A percentile compares a stretch with the other conserved stretches of the same genome.
Evolutionary conservation across 257 asterid genomes (phyloP).

Genomic region (Forsythia viridissima): DNA sequence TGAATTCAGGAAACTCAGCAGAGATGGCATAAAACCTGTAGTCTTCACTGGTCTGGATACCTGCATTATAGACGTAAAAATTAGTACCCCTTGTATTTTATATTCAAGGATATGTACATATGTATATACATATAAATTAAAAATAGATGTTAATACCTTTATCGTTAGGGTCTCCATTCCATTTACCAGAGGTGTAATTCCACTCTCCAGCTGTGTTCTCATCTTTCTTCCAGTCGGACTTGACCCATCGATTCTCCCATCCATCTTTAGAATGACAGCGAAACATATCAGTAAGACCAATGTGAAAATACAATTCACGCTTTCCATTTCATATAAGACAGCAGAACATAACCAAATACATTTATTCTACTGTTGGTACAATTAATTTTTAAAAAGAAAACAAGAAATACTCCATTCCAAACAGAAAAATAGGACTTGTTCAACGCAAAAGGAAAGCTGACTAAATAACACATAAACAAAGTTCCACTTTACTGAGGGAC

Average conservation of each 20-base stretch:
- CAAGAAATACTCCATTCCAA: not conserved
- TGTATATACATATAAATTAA: not conserved
- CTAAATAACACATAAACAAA: not conserved
- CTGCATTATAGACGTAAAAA: constrained; percentile 31
- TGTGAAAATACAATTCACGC: not conserved
- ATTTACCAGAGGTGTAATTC: constrained; percentile 96
- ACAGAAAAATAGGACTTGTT: not conserved
- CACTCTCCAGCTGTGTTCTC: constrained; percentile 96
- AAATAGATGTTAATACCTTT: constrained; percentile 49
- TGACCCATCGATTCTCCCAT: constrained; percentile 95
- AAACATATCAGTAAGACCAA: constrained; percentile 21
- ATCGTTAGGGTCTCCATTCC: constrained; percentile 80
- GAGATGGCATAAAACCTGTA: constrained; percentile 92
- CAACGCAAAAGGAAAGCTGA: not conserved
- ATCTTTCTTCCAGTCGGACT: constrained; percentile 98
- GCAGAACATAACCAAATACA: not conserved
- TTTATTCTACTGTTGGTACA: not conserved
- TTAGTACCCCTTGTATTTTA: not conserved
- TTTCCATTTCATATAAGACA: not conserved
- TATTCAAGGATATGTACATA: not conserved
- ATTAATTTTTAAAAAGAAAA: not conserved
- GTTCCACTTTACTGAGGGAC: not conserved
- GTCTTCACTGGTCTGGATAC: constrained; percentile 94
- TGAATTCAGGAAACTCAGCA: constrained; percentile 93
- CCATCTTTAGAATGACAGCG: constrained; percentile 49